A percentile compares a stretch with the other conserved stretches of the same genome.
Evolutionary conservation across 1,284 basidiomycete species (phyloP).

Genomic region (Malassezia psittaci): DNA sequence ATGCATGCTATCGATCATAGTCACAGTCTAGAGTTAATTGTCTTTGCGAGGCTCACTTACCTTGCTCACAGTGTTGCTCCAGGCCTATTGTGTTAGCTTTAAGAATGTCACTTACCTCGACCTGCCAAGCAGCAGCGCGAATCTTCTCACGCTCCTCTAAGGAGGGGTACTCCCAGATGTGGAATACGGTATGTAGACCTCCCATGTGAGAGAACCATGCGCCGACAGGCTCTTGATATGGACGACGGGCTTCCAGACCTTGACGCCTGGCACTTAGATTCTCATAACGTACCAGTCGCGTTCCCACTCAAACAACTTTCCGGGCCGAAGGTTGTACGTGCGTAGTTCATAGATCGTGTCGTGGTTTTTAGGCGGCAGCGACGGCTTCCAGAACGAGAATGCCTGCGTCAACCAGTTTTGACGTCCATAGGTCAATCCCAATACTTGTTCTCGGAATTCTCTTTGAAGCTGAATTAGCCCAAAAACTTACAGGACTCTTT

Average conservation of each 20-base stretch:
- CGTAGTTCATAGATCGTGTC: slow-evolving; percentile 37
- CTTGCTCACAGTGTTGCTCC: slow-evolving; percentile 40
- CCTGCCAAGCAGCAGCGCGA: slow-evolving; percentile 42
- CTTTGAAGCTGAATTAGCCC: not conserved
- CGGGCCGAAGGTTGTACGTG: slow-evolving; percentile 42
- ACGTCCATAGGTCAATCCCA: slow-evolving; percentile 24
- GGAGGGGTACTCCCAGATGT: slow-evolving; percentile 43
- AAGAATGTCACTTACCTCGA: slow-evolving; percentile 20
- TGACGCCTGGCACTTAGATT: slow-evolving; percentile 15
- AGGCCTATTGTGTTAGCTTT: slow-evolving; percentile 18
- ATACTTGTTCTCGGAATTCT: slow-evolving; percentile 18
- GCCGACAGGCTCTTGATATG: slow-evolving; percentile 41
- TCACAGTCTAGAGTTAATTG: slow-evolving; percentile 31
- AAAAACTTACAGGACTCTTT: slow-evolving; percentile 12
- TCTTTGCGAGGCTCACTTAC: not conserved
- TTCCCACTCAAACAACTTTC: slow-evolving; percentile 42
- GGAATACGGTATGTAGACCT: slow-evolving; percentile 41
- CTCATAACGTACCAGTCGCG: slow-evolving; percentile 27
- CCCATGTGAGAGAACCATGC: slow-evolving; percentile 46
- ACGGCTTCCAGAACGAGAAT: slow-evolving; percentile 42
- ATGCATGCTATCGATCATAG: slow-evolving; percentile 44
- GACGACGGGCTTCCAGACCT: slow-evolving; percentile 39
- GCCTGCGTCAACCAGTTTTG: slow-evolving; percentile 44
- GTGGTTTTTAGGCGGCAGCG: slow-evolving; percentile 20
- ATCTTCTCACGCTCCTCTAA: slow-evolving; percentile 42